Base-by-base conservation (phyloP, 2,329 filamentous ascomycete species). In the Trichoderma pleuroti region DNA sequence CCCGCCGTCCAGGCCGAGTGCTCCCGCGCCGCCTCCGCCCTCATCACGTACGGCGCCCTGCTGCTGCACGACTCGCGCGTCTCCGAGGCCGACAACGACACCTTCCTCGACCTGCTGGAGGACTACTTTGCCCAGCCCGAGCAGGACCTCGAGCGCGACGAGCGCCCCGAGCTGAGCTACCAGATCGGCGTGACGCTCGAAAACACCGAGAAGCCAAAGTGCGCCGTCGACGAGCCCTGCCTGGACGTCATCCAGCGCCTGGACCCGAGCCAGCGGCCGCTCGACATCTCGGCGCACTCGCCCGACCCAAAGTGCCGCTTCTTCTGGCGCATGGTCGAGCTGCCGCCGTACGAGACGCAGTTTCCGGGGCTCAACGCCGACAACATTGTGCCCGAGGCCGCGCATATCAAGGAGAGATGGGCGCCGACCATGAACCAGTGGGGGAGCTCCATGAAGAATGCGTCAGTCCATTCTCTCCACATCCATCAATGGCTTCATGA, bases 271-370 rank as follows among this genome's bases (percentile, higher is more conserved):
- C 86, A 90, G 81, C 80, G 87, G 49, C 87, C 87, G 4, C 82
- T 89, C 10, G 87, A 90, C 75, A 86, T 90, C 73, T 74, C 78
- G n/a, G 86, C 77, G 8, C 87, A 89, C 76, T 76, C 81, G 32
- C 87, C 87, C 0, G 87, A 90, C 70, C 87, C 87, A 49, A 90
- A 90, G 79, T 89, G 87, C 75, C 83, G 87, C 56, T 90, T 90
- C 82, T 90, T 90, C 78, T 90, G 87, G 87, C 81, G 85, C 72
- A 88, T 90, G 85, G 84, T 81, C 12, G 85, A 88, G 74, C 71
- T 74, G 66, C 84, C 86, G 28, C 86, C 87, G 0, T 87, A 87
- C 72, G 77, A 83, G 76, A 88, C 87, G 0, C 75, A 82, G 71
- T 90, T 88, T 72, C 87, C 87, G 0, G 84, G 81, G 0, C 77